Conservation (phyloP, 108 stramenopile species). For the Skeletonema marinoi region DNA sequence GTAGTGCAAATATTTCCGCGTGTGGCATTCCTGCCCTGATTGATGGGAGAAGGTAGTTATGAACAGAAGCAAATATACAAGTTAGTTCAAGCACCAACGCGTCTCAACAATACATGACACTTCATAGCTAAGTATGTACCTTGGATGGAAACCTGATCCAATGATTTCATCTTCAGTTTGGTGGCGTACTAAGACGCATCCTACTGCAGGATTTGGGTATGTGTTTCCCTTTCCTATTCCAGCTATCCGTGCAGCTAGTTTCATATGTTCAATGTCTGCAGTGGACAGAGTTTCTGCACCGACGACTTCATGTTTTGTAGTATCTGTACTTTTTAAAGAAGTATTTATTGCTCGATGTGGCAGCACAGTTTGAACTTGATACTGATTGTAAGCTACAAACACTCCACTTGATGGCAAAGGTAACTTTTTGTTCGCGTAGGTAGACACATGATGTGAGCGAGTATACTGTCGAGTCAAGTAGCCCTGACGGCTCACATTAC, state of each 20-base stretch:
- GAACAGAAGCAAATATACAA: background rate
- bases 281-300: slow-evolving; percentile 6
- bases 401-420: background rate
- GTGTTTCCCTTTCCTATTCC: slow-evolving; percentile 69
- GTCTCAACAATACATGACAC: background rate
- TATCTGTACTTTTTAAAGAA: background rate
- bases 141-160: slow-evolving; percentile 88
- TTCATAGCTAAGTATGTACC: background rate
- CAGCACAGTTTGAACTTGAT: background rate
- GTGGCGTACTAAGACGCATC: slow-evolving; percentile 78
- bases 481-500: background rate
- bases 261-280: slow-evolving; percentile 40
- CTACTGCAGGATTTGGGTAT: slow-evolving; percentile 90
- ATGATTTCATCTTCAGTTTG: slow-evolving; percentile 50
- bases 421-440: background rate
- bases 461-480: background rate
- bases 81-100: background rate
- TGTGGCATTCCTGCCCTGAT: slow-evolving; percentile 80
- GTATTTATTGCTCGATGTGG: background rate
- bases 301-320: background rate
- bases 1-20: slow-evolving; percentile 88
- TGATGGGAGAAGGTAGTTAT: background rate
- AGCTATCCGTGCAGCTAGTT: slow-evolving; percentile 55
- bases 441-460: background rate
- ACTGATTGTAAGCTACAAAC: background rate